A percentile compares a stretch with the other conserved stretches of the same genome.
phyloP scores from a whole-genome alignment of 352 stramenopile species.

The Pythium utonaiense region DNA sequence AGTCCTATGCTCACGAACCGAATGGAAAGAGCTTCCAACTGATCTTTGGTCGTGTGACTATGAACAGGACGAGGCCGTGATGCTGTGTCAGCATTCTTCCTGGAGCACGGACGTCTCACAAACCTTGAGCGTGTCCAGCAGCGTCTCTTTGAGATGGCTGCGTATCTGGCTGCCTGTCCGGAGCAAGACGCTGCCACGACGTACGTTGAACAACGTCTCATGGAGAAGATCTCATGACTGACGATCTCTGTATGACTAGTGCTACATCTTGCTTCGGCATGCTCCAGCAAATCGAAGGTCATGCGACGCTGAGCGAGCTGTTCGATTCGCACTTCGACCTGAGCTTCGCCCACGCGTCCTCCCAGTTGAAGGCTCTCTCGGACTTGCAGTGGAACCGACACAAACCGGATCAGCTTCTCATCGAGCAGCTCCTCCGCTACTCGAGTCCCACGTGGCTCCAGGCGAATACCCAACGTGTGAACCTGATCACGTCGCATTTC shows the following conservation, averaged over 20 bases:
- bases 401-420: not conserved
- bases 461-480: not conserved
- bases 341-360: slow-evolving; percentile 22
- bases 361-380: slow-evolving; percentile 24
- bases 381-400: slow-evolving; percentile 35
- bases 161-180: slow-evolving; percentile 24
- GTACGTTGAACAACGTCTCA: slow-evolving; percentile 17
- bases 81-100: slow-evolving; percentile 47
- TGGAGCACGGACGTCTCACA: slow-evolving; percentile 41
- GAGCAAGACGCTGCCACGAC: not conserved
- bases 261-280: slow-evolving; percentile 24
- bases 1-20: no score
- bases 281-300: slow-evolving; percentile 27
- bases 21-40: no score
- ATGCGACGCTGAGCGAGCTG: slow-evolving; percentile 18
- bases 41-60: not conserved
- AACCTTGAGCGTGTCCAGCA: slow-evolving; percentile 20
- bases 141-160: slow-evolving; percentile 40
- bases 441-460: slow-evolving; percentile 8
- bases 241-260: slow-evolving; percentile 10
- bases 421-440: slow-evolving; percentile 28
- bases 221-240: not conserved
- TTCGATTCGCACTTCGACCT: slow-evolving; percentile 30
- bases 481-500: slow-evolving; percentile 4
- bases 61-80: slow-evolving; percentile 38